phyloP scores from a whole-genome alignment of 768 basidiomycete species.

The Phlebiopsis gigantea region DNA sequence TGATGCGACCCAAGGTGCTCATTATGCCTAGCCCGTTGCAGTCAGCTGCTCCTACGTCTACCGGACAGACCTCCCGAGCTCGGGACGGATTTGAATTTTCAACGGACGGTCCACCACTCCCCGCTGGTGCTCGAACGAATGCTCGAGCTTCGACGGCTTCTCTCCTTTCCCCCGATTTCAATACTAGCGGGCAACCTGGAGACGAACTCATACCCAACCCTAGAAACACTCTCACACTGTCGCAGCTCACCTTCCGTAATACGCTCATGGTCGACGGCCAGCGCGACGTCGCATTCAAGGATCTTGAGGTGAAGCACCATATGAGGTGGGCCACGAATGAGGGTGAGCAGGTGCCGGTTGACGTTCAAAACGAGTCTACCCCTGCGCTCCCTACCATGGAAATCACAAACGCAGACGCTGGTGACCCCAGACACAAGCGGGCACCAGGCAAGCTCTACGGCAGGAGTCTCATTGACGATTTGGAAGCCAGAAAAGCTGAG shows the following conservation, averaged over 20 bases:
- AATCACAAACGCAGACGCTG: slow-evolving; percentile 17
- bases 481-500: slow-evolving; percentile 76
- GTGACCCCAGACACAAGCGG: slow-evolving; percentile 29
- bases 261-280: slow-evolving; percentile 67
- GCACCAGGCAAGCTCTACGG: slow-evolving; percentile 83
- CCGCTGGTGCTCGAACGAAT: slow-evolving; percentile 60
- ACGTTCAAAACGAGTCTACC: slow-evolving; percentile 27
- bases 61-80: slow-evolving; percentile 15
- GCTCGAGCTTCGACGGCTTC: neutral
- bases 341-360: slow-evolving; percentile 68
- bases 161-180: slow-evolving; percentile 13
- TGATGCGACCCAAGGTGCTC: slow-evolving; percentile 86
- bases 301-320: slow-evolving; percentile 41
- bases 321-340: slow-evolving; percentile 74
- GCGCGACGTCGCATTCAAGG: slow-evolving; percentile 54
- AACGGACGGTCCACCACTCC: slow-evolving; percentile 72
- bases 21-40: slow-evolving; percentile 92
- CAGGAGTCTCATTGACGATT: slow-evolving; percentile 84
- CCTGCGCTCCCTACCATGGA: slow-evolving; percentile 27
- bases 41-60: slow-evolving; percentile 29
- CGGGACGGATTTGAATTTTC: slow-evolving; percentile 53
- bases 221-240: slow-evolving; percentile 63
- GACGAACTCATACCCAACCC: slow-evolving; percentile 76
- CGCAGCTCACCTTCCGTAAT: slow-evolving; percentile 84
- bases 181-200: slow-evolving; percentile 10